These are phyloP conservation scores for Hericium rajendrae DNA, from an alignment of 768 basidiomycete species.

Conservation along the genomic window DNA sequence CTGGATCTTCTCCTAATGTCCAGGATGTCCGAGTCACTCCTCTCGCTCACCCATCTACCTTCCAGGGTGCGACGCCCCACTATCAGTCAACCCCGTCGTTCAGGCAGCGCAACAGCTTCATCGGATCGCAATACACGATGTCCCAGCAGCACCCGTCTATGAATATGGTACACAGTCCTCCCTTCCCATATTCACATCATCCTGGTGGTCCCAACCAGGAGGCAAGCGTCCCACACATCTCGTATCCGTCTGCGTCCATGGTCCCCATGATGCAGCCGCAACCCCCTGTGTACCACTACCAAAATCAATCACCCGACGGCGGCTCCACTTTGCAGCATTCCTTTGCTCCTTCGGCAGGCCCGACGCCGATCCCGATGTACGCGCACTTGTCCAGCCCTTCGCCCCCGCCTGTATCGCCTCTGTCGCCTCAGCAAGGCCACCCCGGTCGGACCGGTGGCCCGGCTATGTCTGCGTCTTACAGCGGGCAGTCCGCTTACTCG, in stretches of 20 bases:
- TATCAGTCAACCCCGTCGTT: conserved; percentile 12
- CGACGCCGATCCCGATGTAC: conserved; percentile 4
- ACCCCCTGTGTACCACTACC: conserved; percentile 30
- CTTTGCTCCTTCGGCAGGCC: conserved; percentile 11
- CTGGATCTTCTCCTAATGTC: not conserved
- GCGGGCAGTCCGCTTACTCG: conserved; percentile 13
- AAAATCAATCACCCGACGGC: conserved; percentile 25
- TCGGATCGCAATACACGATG: conserved; percentile 1
- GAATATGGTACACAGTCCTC: conserved; percentile 1
- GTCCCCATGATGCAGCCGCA: conserved; percentile 28
- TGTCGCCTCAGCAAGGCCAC: not conserved
- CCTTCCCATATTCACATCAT: conserved; percentile 5
- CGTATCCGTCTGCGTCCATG: conserved; percentile 17
- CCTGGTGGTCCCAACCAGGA: conserved; percentile 3
- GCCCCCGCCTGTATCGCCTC: conserved; percentile 12
- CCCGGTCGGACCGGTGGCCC: conserved; percentile 7
- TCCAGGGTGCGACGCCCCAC: conserved; percentile 14
- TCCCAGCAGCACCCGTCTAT: not conserved
- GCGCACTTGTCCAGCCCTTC: conserved; percentile 11
- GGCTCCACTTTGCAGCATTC: conserved; percentile 20
- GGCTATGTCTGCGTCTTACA: conserved; percentile 1
- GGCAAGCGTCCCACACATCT: conserved; percentile 8
- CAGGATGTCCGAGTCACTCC: not conserved
- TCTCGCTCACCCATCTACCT: not conserved
- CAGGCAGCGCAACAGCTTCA: conserved; percentile 5